phyloP scores from a whole-genome alignment of 129 eudicot genomes.

The carrot (Daucus carota) region DNA sequence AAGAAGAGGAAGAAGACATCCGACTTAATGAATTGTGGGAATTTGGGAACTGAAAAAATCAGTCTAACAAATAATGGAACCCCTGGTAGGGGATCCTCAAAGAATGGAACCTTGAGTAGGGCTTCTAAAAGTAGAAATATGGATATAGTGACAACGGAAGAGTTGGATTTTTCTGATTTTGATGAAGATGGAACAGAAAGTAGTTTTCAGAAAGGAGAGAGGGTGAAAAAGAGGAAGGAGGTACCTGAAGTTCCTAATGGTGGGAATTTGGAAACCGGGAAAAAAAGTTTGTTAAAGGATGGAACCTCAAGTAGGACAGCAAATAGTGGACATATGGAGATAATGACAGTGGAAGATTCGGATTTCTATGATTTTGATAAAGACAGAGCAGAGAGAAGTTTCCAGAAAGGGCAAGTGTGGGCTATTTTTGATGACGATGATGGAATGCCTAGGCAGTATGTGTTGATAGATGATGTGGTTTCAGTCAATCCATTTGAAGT shows the following conservation, averaged over 20 bases:
- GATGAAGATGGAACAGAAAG: conserved; percentile 64
- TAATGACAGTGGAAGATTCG: conserved; percentile 65
- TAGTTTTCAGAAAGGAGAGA: conserved; percentile 53
- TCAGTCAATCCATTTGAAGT: conserved; percentile 69
- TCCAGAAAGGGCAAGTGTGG: conserved; percentile 87
- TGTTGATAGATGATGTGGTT: conserved; percentile 59
- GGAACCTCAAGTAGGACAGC: background rate
- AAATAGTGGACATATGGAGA: conserved; percentile 28
- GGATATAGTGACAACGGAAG: conserved; percentile 56
- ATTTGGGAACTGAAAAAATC: conserved; percentile 9
- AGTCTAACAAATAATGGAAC: conserved; percentile 7
- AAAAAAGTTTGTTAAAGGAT: conserved; percentile 8
- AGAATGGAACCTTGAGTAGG: conserved; percentile 1
- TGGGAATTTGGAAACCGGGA: conserved; percentile 13
- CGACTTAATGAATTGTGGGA: background rate
- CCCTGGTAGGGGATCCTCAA: background rate
- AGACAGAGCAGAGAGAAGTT: conserved; percentile 69
- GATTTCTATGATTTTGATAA: conserved; percentile 84
- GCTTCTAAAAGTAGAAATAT: conserved; percentile 18
- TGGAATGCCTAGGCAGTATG: conserved; percentile 90
- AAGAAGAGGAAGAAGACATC: background rate
- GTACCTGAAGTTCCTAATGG: background rate
- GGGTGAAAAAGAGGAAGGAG: background rate
- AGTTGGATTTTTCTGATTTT: conserved; percentile 75
- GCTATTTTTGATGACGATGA: conserved; percentile 75